phyloP scores from a whole-genome alignment of 306 rosid species.

The Fragaria nilgerrensis region DNA sequence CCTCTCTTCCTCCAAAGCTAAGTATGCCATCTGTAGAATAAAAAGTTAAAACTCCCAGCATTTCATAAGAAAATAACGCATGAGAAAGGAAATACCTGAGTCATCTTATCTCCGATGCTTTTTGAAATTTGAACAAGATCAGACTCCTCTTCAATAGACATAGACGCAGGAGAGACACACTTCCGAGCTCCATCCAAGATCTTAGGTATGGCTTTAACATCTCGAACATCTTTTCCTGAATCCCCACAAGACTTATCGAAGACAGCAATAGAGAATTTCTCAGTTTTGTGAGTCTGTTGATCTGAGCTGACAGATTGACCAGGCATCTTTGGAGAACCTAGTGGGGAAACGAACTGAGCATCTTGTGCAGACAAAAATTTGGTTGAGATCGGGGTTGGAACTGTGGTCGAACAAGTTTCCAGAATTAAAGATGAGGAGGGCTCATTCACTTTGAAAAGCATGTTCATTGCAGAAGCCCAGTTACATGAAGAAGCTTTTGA shows the following conservation, averaged over 20 bases:
- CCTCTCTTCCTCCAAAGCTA: background rate
- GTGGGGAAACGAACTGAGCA: background rate
- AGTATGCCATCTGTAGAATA: background rate
- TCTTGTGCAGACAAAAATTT: background rate
- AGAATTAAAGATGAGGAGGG: background rate
- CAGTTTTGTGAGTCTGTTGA: background rate
- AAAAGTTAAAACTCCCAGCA: background rate
- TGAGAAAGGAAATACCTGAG: background rate
- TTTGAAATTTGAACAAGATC: background rate
- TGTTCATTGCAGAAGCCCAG: background rate
- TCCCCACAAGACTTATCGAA: background rate
- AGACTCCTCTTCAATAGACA: background rate
- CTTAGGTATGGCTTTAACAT: background rate
- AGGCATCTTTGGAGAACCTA: background rate
- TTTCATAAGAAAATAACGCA: background rate
- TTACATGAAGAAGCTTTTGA: background rate
- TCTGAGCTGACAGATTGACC: background rate
- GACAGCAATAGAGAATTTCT: background rate
- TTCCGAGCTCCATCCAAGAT: background rate
- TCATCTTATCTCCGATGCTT: background rate
- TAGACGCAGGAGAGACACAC: background rate
- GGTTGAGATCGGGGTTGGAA: background rate
- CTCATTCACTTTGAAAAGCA: background rate
- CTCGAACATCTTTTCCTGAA: background rate
- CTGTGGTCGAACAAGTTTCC: background rate